These are phyloP conservation scores for Pythium phragmitis DNA, from an alignment of 352 stramenopile species.

Conservation along the genomic window DNA sequence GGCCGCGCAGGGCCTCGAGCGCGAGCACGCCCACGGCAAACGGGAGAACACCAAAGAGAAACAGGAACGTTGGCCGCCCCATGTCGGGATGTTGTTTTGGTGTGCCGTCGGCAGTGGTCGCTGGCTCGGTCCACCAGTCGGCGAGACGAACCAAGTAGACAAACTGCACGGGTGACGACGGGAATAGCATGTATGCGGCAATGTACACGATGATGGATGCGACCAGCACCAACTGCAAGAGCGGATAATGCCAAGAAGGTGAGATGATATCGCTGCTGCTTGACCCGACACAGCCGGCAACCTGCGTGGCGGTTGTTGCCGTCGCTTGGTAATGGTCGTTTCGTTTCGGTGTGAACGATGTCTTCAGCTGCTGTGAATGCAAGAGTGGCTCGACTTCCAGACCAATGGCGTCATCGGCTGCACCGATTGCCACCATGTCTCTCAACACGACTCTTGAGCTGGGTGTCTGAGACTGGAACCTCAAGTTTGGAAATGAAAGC, in stretches of 20 bases:
- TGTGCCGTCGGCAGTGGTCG: slow-evolving; percentile 24
- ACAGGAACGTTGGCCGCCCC: slow-evolving; percentile 50
- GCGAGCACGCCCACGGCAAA: slow-evolving; percentile 29
- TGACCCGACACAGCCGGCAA: background rate
- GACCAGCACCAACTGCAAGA: slow-evolving; percentile 37
- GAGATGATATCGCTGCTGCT: slow-evolving; percentile 5
- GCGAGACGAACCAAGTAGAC: slow-evolving; percentile 17
- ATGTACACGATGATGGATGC: slow-evolving; percentile 41
- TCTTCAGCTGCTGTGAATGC: background rate
- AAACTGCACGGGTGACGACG: slow-evolving; percentile 20
- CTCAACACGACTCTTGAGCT: background rate
- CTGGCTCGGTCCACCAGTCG: slow-evolving; percentile 14
- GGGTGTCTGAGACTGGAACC: background rate
- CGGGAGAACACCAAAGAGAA: slow-evolving; percentile 45
- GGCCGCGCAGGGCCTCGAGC: slow-evolving; percentile 20
- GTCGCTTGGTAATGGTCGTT: slow-evolving; percentile 1
- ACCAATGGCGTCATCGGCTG: background rate
- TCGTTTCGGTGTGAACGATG: background rate
- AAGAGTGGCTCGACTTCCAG: slow-evolving; percentile 18
- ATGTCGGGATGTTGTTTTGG: slow-evolving; percentile 52
- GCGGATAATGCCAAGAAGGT: background rate
- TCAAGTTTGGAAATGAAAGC: too few relatives aligned
- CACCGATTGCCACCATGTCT: slow-evolving; percentile 17
- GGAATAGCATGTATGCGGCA: slow-evolving; percentile 31
- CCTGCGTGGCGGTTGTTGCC: background rate